Conservation (phyloP, 345 rosid species). For the Brassica rapa region DNA sequence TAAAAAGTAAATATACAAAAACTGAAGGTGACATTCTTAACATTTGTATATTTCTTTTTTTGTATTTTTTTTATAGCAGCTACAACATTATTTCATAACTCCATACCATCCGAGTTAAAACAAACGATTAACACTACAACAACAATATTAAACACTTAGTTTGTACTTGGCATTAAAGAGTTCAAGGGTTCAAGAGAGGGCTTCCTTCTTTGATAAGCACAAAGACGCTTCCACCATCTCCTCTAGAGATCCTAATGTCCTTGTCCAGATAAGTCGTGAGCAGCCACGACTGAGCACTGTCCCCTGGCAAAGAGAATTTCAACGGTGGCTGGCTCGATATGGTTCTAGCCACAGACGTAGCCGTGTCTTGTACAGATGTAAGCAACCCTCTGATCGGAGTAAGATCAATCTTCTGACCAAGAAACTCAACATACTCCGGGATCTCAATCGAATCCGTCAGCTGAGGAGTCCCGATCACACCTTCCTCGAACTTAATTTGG, state of each 20-base stretch:
- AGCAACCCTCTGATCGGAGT: constrained; percentile 66
- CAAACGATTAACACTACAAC: constrained; percentile 6
- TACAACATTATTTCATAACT: constrained; percentile 5
- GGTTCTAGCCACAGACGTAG: constrained; percentile 71
- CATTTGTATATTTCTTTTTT: background rate
- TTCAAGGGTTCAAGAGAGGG: constrained; percentile 55
- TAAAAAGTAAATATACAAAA: no score
- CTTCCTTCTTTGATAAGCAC: constrained; percentile 90
- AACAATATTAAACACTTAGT: background rate
- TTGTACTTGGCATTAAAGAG: constrained; percentile 4
- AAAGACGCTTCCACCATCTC: constrained; percentile 75
- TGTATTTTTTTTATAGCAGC: background rate
- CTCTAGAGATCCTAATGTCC: constrained; percentile 82
- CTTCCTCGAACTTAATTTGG: constrained; percentile 89
- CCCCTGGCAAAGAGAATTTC: constrained; percentile 65
- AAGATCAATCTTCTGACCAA: constrained; percentile 80
- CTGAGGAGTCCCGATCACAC: constrained; percentile 87
- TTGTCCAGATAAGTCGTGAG: constrained; percentile 82
- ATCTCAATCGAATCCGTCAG: constrained; percentile 79
- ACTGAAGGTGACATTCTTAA: background rate
- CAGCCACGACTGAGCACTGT: constrained; percentile 79
- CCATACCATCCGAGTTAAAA: background rate
- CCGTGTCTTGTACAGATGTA: constrained; percentile 77
- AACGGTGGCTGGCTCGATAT: constrained; percentile 88
- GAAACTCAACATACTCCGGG: constrained; percentile 71